Evolutionary conservation across 1,139 yeast genomes (phyloP).

Genomic region (Protomyces inouyei): DNA sequence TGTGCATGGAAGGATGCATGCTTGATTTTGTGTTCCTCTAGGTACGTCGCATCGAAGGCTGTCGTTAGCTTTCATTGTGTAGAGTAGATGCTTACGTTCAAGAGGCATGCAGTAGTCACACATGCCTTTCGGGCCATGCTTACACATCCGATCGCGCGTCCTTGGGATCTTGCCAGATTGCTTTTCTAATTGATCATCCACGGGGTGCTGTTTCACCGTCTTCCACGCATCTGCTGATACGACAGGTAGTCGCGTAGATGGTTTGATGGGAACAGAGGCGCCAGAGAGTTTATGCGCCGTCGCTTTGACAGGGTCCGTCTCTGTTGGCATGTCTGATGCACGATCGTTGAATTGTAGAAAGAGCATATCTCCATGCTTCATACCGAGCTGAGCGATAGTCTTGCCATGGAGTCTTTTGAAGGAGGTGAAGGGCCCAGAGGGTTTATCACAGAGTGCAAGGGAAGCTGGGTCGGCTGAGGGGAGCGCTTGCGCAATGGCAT

Average conservation of each 20-base stretch:
- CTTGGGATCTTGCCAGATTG: constrained; percentile 71
- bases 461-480: constrained; percentile 34
- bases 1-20: constrained; percentile 85
- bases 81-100: constrained; percentile 43
- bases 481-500: constrained; percentile 3
- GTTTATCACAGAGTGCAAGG: constrained; percentile 40
- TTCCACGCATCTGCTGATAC: constrained; percentile 30
- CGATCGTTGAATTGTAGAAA: constrained; percentile 13
- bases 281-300: constrained; percentile 31
- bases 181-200: constrained; percentile 66
- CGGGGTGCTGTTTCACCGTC: constrained; percentile 43
- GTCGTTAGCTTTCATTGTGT: not conserved
- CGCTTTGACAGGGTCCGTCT: constrained; percentile 24
- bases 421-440: constrained; percentile 50
- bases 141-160: constrained; percentile 53
- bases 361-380: constrained; percentile 39
- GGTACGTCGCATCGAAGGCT: constrained; percentile 83
- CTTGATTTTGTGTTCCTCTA: constrained; percentile 70
- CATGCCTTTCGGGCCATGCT: constrained; percentile 92
- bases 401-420: constrained; percentile 46
- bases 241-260: not conserved
- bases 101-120: constrained; percentile 95
- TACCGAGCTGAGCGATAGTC: constrained; percentile 52
- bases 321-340: not conserved
- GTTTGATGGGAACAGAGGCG: constrained; percentile 29